These are phyloP conservation scores for Trypanosoma caninum DNA, from an alignment of 208 protist species.

Conservation along the genomic window DNA sequence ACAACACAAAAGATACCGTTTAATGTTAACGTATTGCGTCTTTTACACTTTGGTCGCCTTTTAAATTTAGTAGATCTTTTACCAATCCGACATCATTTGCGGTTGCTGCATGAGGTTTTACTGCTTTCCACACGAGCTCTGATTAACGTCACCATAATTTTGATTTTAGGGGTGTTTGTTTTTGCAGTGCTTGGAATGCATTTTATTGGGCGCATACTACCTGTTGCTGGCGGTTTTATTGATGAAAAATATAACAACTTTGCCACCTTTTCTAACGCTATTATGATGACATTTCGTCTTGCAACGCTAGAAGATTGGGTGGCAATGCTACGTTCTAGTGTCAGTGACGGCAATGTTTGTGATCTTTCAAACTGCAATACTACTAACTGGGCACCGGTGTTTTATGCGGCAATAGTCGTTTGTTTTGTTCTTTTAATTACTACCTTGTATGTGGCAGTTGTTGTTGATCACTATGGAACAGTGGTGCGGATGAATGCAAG, in stretches of 20 bases:
- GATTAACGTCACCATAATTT: conserved; percentile 76
- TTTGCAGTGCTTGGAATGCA: conserved; percentile 89
- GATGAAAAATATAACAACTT: conserved; percentile 87
- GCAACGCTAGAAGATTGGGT: conserved; percentile 87
- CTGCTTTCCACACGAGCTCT: conserved; percentile 56
- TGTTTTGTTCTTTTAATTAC: conserved; percentile 71
- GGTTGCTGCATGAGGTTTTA: conserved; percentile 68
- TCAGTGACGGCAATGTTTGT: conserved; percentile 48
- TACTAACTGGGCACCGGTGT: conserved; percentile 80
- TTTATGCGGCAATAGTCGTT: conserved; percentile 82
- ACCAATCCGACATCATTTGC: conserved; percentile 50
- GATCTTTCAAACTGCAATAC: conserved; percentile 45
- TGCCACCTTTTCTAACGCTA: conserved; percentile 70
- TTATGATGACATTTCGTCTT: conserved; percentile 88
- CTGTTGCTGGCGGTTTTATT: conserved; percentile 61
- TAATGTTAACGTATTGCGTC: conserved; percentile 86
- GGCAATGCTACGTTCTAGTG: conserved; percentile 76
- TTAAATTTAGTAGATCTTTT: conserved; percentile 45
- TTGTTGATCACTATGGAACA: conserved; percentile 82
- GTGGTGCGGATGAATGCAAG: conserved; percentile 65
- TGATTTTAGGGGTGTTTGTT: conserved; percentile 82
- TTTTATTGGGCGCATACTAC: conserved; percentile 79
- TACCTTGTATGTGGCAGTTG: conserved; percentile 80
- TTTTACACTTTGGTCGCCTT: conserved; percentile 78
- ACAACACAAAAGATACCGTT: conserved; percentile 60